A percentile compares a stretch with the other conserved stretches of the same genome.
These are phyloP conservation scores for Aschersonia sp. DNA, from an alignment of 2,329 filamentous ascomycete genomes.

Conservation along the genomic window DNA sequence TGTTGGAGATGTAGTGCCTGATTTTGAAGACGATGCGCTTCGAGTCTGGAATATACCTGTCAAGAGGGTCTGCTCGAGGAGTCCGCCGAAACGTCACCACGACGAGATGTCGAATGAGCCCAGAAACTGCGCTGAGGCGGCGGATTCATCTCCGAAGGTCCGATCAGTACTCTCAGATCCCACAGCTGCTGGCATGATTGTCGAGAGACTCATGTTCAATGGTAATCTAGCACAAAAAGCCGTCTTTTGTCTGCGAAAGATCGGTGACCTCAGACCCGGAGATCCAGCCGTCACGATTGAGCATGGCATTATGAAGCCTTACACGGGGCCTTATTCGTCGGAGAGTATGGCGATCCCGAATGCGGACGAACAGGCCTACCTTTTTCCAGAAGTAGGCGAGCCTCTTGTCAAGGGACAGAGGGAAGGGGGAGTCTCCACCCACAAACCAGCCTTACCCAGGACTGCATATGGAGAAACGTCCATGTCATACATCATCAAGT, in stretches of 20 bases:
- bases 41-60: slow-evolving; percentile 70
- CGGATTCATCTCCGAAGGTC: slow-evolving; percentile 2
- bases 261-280: slow-evolving; percentile 13
- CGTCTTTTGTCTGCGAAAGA: slow-evolving; percentile 11
- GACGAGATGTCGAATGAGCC: slow-evolving; percentile 5
- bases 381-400: slow-evolving; percentile 10
- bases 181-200: slow-evolving; percentile 14
- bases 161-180: slow-evolving; percentile 13
- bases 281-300: slow-evolving; percentile 42
- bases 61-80: slow-evolving; percentile 15
- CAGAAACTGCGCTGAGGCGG: neutral
- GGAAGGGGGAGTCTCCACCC: slow-evolving; percentile 9
- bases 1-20: slow-evolving; percentile 31
- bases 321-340: slow-evolving; percentile 42
- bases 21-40: slow-evolving; percentile 63
- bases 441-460: slow-evolving; percentile 40
- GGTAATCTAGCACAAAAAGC: slow-evolving; percentile 12
- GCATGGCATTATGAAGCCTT: slow-evolving; percentile 51
- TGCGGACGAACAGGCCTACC: slow-evolving; percentile 13
- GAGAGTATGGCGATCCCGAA: slow-evolving; percentile 8
- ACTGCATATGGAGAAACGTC: slow-evolving; percentile 52
- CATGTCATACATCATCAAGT: slow-evolving; percentile 76
- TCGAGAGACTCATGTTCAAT: slow-evolving; percentile 22
- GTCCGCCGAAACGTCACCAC: slow-evolving; percentile 19
- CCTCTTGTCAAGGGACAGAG: neutral